Conservation (phyloP, 164 flowering plant genomes). For the Tinospora cordifolia region DNA sequence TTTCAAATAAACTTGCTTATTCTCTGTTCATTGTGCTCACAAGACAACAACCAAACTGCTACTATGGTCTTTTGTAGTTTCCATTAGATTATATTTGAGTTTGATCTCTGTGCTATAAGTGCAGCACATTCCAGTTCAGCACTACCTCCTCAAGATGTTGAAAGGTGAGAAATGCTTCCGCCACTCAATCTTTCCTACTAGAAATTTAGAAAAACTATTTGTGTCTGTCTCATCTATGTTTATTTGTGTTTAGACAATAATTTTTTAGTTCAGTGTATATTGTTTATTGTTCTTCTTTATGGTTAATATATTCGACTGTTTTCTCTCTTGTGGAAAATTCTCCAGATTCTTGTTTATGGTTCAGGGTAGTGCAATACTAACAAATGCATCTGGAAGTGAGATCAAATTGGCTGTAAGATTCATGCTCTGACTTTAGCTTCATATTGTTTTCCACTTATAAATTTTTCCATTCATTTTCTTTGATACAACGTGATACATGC, state of each 20-base stretch:
- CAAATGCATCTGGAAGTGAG: slow-evolving; percentile 34
- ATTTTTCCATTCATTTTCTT: not conserved
- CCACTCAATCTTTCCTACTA: not conserved
- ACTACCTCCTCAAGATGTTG: slow-evolving; percentile 57
- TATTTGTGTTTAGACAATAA: not conserved
- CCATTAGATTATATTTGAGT: not conserved
- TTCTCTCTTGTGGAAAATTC: slow-evolving; percentile 4
- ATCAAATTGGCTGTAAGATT: slow-evolving; percentile 43
- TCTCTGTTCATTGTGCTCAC: not conserved
- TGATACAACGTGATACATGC: not conserved
- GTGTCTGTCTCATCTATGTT: not conserved
- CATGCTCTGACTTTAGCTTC: slow-evolving; percentile 2
- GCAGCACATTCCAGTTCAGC: slow-evolving; percentile 73
- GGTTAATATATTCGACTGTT: not conserved
- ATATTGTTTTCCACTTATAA: not conserved
- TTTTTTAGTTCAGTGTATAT: no score
- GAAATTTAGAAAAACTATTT: not conserved
- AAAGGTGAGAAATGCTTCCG: slow-evolving; percentile 43
- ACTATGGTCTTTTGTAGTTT: not conserved
- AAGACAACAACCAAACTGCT: not conserved
- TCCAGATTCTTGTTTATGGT: slow-evolving; percentile 74
- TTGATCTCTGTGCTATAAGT: slow-evolving; percentile 8
- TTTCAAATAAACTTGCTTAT: not conserved
- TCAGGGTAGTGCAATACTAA: slow-evolving; percentile 51
- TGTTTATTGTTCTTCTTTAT: no score